Evolutionary conservation across 768 basidiomycete genomes (phyloP).

Genomic region (Leccinum uliginosum): DNA sequence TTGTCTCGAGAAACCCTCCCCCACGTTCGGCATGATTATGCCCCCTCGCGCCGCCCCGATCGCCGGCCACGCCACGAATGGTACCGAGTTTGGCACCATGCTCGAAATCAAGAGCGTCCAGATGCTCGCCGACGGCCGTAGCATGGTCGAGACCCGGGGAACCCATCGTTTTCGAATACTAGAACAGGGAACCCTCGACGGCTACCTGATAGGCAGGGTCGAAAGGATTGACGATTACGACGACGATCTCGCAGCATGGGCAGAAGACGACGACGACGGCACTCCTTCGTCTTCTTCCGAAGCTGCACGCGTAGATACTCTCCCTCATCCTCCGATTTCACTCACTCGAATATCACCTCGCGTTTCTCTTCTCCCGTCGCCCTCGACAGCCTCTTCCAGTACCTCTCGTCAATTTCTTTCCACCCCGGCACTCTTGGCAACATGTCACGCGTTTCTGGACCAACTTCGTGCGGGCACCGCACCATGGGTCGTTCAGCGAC

Average conservation of each 20-base stretch:
- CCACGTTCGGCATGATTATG: slow-evolving; percentile 94
- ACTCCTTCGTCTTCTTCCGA: slow-evolving; percentile 8
- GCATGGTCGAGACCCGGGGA: slow-evolving; percentile 76
- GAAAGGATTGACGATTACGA: slow-evolving; percentile 50
- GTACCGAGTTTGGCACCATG: slow-evolving; percentile 82
- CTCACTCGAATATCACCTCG: slow-evolving; percentile 15
- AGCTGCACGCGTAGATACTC: slow-evolving; percentile 1
- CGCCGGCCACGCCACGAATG: slow-evolving; percentile 17
- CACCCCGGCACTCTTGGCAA: slow-evolving; percentile 37
- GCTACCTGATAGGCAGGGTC: slow-evolving; percentile 82
- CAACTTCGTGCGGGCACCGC: slow-evolving; percentile 67
- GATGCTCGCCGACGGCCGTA: slow-evolving; percentile 85
- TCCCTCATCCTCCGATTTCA: slow-evolving; percentile 10
- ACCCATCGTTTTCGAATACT: slow-evolving; percentile 77
- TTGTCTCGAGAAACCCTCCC: slow-evolving; percentile 72
- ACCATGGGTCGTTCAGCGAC: slow-evolving; percentile 90
- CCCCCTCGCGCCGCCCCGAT: slow-evolving; percentile 42
- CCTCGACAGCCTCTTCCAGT: slow-evolving; percentile 1
- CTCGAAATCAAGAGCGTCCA: slow-evolving; percentile 82
- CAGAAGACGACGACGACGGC: slow-evolving; percentile 8
- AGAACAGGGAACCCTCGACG: slow-evolving; percentile 80
- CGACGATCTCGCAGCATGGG: slow-evolving; percentile 31
- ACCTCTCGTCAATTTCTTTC: slow-evolving; percentile 15
- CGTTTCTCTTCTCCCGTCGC: slow-evolving; percentile 7
- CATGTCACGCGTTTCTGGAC: slow-evolving; percentile 57